Evolutionary conservation across 2,329 filamentous ascomycete genomes (phyloP), one percentile per base, ranked within the genome.

Genomic region (Mariannaea elegans): DNA sequence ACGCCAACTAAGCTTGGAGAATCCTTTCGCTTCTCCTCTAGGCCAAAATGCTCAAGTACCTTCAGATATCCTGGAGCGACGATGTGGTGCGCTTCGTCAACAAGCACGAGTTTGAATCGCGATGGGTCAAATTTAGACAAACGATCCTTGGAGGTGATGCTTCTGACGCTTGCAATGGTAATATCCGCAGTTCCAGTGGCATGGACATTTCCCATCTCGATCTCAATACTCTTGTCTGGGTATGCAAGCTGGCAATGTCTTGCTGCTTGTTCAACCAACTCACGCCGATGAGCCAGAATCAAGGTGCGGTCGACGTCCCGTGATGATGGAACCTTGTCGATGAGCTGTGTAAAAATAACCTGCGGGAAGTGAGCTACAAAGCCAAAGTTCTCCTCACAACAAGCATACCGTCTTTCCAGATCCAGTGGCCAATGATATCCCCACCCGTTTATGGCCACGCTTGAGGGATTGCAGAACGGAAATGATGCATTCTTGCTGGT

Each of bases 21-120:
- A 45, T 73, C 76, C 7, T 54, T 38, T 56, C 67, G 75, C 64
- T 78, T 81, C 48, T 78, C 69, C 54, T 86, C 77, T 16, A 97
- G 83, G 0, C 89, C 87, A 73, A 99, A 97, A 75, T 98, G 87
- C n/a, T 84, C 80, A 46, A 99, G 80, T 0, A 88, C 84, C 39
- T 85, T 83, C 62, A 96, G 82, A 71, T 98, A 98, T 7, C 88
- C 87, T 2, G 87, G 83, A 1, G 95, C 91, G 42, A 97, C 94
- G 52, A 98, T 97, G 76, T 99, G 95, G 74, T 99, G 95, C 4
- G 94, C 95, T 77, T 99, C 95, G 65, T 99, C 95, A 4, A 99
- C 94, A 3, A 99, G 83, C 0, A 99, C 80, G 0, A 99, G 86
- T 77, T 99, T 99, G 81, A 94, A 98, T 7, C 80, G 81, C 0